Conservation (phyloP, 371 early-diverging fungal species). For the Mucor racemosus region DNA sequence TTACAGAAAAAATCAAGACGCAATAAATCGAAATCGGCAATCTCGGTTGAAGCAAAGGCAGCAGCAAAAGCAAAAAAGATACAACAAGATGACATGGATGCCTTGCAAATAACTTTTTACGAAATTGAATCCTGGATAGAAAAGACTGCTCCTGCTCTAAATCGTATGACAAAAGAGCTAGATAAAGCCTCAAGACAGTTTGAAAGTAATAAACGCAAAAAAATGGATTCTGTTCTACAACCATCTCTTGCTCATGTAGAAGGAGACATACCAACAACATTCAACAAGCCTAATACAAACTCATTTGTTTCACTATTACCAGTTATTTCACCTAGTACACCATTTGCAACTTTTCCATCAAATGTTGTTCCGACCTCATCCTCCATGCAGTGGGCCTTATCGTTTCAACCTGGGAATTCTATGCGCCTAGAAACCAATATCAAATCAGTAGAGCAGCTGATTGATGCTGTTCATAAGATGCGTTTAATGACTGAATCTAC, state of each 20-base stretch:
- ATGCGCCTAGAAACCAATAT: slow-evolving; percentile 54
- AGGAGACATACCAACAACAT: too few species aligned
- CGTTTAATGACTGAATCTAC: slow-evolving; percentile 31
- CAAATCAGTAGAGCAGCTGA: slow-evolving; percentile 51
- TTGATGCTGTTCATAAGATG: slow-evolving; percentile 55
- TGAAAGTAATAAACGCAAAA: slow-evolving; percentile 26
- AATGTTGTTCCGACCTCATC: slow-evolving; percentile 2
- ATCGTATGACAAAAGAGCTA: slow-evolving; percentile 52
- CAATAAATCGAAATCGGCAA: slow-evolving; percentile 3
- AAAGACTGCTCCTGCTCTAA: slow-evolving; percentile 49
- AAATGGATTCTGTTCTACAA: slow-evolving; percentile 1
- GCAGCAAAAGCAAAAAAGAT: slow-evolving; percentile 40
- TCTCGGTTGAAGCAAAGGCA: slow-evolving; percentile 32
- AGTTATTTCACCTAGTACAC: not conserved
- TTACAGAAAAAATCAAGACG: slow-evolving; percentile 4
- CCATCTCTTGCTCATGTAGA: not conserved
- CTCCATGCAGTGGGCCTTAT: slow-evolving; percentile 49
- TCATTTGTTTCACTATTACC: not conserved
- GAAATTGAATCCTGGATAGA: slow-evolving; percentile 60
- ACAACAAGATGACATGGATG: slow-evolving; percentile 52
- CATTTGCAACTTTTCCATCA: not conserved
- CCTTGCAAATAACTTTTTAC: slow-evolving; percentile 56
- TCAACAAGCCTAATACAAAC: not conserved
- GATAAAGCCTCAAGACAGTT: slow-evolving; percentile 52
- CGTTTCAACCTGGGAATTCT: slow-evolving; percentile 48